Conservation (phyloP, 768 basidiomycete species). For the Naganishia antarctica region DNA sequence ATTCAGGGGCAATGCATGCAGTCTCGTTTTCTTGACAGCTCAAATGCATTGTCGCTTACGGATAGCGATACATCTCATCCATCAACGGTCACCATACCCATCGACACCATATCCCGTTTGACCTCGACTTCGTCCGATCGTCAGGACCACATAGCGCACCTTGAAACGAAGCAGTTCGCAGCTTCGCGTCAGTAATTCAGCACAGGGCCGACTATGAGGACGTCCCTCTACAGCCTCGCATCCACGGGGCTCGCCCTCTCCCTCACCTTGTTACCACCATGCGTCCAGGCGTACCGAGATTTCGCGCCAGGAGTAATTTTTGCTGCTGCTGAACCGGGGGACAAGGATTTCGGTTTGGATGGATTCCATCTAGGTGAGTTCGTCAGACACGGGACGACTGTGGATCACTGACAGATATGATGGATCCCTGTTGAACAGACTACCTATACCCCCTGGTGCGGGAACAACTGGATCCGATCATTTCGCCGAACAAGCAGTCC, state of each 20-base stretch:
- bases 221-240: not conserved
- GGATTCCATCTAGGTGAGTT: slow-evolving; percentile 19
- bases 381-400: too few species aligned
- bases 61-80: too few species aligned
- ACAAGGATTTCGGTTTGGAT: slow-evolving; percentile 1
- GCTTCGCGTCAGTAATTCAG: not conserved
- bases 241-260: not conserved
- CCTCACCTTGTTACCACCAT: not conserved
- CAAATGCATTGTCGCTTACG: not conserved
- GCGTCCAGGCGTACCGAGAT: not conserved
- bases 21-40: not conserved
- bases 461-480: slow-evolving; percentile 44
- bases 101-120: too few species aligned
- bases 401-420: too few species aligned
- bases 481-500: slow-evolving; percentile 36
- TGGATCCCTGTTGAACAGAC: too few species aligned
- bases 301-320: slow-evolving; percentile 5
- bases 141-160: not conserved
- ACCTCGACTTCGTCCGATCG: too few species aligned
- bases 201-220: not conserved
- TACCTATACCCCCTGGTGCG: slow-evolving; percentile 31
- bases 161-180: not conserved
- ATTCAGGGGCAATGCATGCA: not conserved
- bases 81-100: too few species aligned
- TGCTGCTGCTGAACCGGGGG: not conserved